These are phyloP conservation scores for Passalora sequoiae DNA, from an alignment of 2,329 filamentous ascomycete species.

Conservation along the genomic window DNA sequence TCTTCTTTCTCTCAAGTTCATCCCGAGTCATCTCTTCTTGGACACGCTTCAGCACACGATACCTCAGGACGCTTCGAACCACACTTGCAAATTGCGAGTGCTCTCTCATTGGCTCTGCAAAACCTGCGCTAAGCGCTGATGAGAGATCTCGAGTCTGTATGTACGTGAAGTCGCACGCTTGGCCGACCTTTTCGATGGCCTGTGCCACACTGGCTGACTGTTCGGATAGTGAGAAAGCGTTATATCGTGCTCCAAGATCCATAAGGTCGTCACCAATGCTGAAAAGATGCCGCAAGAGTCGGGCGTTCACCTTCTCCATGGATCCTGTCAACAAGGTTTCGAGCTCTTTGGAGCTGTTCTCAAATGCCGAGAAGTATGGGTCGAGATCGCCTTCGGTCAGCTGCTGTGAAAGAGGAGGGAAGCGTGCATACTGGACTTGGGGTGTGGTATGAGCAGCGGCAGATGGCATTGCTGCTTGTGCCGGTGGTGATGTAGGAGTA, in stretches of 20 bases:
- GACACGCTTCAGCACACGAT: slow-evolving; percentile 85
- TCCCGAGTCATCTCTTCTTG: slow-evolving; percentile 97
- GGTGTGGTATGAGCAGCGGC: slow-evolving; percentile 54
- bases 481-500: slow-evolving; percentile 52
- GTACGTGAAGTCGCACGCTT: slow-evolving; percentile 93
- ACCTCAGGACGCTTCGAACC: slow-evolving; percentile 80
- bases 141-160: slow-evolving; percentile 92
- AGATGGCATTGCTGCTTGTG: slow-evolving; percentile 47
- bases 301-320: slow-evolving; percentile 93
- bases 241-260: slow-evolving; percentile 91
- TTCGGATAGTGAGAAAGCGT: slow-evolving; percentile 93
- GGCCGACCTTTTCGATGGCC: slow-evolving; percentile 89
- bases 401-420: slow-evolving; percentile 71
- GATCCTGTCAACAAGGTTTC: slow-evolving; percentile 83
- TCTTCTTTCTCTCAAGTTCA: slow-evolving; percentile 80
- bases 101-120: slow-evolving; percentile 96
- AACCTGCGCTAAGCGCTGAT: slow-evolving; percentile 79
- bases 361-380: slow-evolving; percentile 91
- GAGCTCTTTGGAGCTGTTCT: slow-evolving; percentile 84
- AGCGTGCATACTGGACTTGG: slow-evolving; percentile 66
- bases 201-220: slow-evolving; percentile 81
- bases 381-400: slow-evolving; percentile 87
- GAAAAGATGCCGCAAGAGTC: slow-evolving; percentile 79
- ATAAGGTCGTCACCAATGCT: slow-evolving; percentile 80
- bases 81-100: slow-evolving; percentile 96